These are phyloP conservation scores for Umbelopsis ramanniana DNA, from an alignment of 192 early-diverging fungal species.

Conservation along the genomic window DNA sequence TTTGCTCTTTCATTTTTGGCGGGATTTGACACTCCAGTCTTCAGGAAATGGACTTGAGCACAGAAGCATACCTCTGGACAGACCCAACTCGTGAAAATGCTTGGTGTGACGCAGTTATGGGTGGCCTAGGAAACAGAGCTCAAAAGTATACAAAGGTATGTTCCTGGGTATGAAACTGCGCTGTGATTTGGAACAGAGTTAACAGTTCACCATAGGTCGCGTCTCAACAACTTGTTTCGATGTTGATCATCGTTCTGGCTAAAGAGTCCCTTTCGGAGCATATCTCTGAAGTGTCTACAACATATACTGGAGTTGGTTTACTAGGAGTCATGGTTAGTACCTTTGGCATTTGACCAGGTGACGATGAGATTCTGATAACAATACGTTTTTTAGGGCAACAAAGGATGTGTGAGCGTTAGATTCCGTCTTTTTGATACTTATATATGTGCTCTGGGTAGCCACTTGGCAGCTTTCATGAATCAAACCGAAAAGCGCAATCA, in stretches of 20 bases:
- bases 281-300: conserved; percentile 67
- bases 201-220: conserved; percentile 45
- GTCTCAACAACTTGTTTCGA: conserved; percentile 88
- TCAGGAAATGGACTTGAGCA: conserved; percentile 88
- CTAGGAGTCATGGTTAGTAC: conserved; percentile 73
- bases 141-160: conserved; percentile 64
- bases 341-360: neutral
- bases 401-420: conserved; percentile 88
- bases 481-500: conserved; percentile 85
- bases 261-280: conserved; percentile 50
- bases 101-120: conserved; percentile 79
- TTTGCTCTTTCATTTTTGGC: conserved; percentile 2
- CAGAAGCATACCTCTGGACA: conserved; percentile 84
- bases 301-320: conserved; percentile 82
- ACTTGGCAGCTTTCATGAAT: conserved; percentile 84
- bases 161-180: conserved; percentile 4
- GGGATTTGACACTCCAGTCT: conserved; percentile 57
- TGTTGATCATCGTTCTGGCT: conserved; percentile 85
- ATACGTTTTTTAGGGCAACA: conserved; percentile 78
- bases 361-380: neutral
- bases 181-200: neutral
- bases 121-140: conserved; percentile 57
- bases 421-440: conserved; percentile 79
- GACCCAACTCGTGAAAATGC: conserved; percentile 79
- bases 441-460: conserved; percentile 86